Evolutionary conservation across 2,329 filamentous ascomycete genomes (phyloP), one percentile per base, ranked within the genome.

Genomic region (Sporothrix inflata): DNA sequence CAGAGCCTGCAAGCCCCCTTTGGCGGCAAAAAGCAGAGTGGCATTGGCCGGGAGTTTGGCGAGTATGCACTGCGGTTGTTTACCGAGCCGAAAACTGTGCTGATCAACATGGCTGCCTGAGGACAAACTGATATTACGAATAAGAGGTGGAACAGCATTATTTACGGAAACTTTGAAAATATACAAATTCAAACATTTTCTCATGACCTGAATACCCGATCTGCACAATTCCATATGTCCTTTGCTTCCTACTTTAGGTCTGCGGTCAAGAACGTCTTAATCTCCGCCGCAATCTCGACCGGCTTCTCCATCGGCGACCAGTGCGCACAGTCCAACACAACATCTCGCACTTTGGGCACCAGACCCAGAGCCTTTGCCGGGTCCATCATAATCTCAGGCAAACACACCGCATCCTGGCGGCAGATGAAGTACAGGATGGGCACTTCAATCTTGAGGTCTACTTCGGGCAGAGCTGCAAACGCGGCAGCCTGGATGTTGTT

Each of bases 1-100:
- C 47, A 53, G 47, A 66, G 51, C 47, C 16, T 71, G 14, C 70
- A 71, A 27, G 61, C 78, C 75, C 80, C 81, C 0, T 82, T 83
- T 73, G 82, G 81, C 47, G 81, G 82, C 0, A 80, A 78, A 71
- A 83, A 83, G 75, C 77, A 77, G 72, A 80, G 78, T 72, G 80
- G 80, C 1, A 72, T 77, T 63, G 79, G 79, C 3, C 75, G 80
- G 1, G 83, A 88, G 73, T 71, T 65, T 45, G 69, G 69, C 45
- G 69, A 71, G 34, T 71, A 71, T n/a, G 69, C 45, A n/a, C 38
- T 70, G 14, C 68, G 68, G 3, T 7, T 40, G 2, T 70, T 30
- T 40, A 69, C 67, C 1, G 67, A 69, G 67, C 67, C 67, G 4
- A 69, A 69, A 49, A 69, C 67, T 5, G 40, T 69, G 1, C 1